These are phyloP conservation scores for Trichaptum fuscoviolaceum DNA, from an alignment of 768 basidiomycete species.

Conservation along the genomic window DNA sequence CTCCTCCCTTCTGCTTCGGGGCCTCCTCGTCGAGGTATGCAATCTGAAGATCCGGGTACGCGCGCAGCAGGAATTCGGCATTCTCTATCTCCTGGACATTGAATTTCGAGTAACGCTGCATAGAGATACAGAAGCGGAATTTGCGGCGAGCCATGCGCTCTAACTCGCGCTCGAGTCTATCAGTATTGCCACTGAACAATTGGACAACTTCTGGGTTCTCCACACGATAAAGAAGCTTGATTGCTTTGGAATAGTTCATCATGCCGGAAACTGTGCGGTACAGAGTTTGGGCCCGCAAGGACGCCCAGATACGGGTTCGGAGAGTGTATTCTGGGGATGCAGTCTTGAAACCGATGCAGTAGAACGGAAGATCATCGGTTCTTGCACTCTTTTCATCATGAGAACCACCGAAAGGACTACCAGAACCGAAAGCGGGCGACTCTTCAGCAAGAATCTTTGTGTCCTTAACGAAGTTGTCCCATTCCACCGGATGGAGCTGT, in stretches of 20 bases:
- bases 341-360: conserved; percentile 99
- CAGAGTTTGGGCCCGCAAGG: conserved; percentile 93
- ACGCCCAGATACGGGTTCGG: conserved; percentile 99
- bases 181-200: conserved; percentile 93
- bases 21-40: conserved; percentile 97
- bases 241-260: conserved; percentile 99
- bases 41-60: conserved; percentile 97
- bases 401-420: conserved; percentile 32
- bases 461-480: conserved; percentile 99
- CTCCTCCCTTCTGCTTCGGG: conserved; percentile 73
- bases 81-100: conserved; percentile 99
- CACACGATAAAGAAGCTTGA: conserved; percentile 97
- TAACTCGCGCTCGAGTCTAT: conserved; percentile 90
- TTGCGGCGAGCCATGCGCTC: conserved; percentile 97
- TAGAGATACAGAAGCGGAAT: conserved; percentile 97
- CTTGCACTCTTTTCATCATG: conserved; percentile 74
- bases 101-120: conserved; percentile 99
- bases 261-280: conserved; percentile 99
- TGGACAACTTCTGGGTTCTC: conserved; percentile 98
- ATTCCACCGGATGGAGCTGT: conserved; percentile 96
- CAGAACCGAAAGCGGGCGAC: conserved; percentile 53
- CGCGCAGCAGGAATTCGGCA: conserved; percentile 94
- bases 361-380: conserved; percentile 94
- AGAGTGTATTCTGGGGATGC: conserved; percentile 98
- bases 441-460: conserved; percentile 99